phyloP scores from a whole-genome alignment of 2,329 filamentous ascomycete species.

The Teratosphaeria viscida region DNA sequence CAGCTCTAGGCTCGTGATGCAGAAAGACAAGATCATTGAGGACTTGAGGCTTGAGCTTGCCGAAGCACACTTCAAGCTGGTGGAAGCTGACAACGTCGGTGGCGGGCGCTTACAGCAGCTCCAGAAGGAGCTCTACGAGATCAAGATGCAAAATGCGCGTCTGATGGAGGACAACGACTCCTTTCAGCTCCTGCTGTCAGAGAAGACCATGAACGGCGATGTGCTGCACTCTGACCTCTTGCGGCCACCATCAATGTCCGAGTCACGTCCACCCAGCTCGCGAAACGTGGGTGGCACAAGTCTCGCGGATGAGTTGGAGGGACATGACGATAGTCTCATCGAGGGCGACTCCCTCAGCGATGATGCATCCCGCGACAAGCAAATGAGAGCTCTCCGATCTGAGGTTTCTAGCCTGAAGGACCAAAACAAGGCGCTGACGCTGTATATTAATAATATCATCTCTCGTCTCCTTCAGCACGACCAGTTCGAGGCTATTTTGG shows the following conservation, averaged over 20 bases:
- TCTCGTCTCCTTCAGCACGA: conserved; percentile 87
- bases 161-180: conserved; percentile 98
- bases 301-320: conserved; percentile 82
- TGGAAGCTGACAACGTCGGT: conserved; percentile 87
- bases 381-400: conserved; percentile 56
- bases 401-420: conserved; percentile 76
- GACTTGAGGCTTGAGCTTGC: conserved; percentile 83
- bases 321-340: conserved; percentile 37
- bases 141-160: conserved; percentile 88
- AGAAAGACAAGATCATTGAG: conserved; percentile 96
- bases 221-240: conserved; percentile 36
- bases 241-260: conserved; percentile 1
- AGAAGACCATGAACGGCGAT: conserved; percentile 91
- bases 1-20: conserved; percentile 78
- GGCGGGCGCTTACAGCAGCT: conserved; percentile 79
- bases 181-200: conserved; percentile 87
- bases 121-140: conserved; percentile 82
- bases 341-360: conserved; percentile 36
- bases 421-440: conserved; percentile 90
- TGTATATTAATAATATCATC: conserved; percentile 99
- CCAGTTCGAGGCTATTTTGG: conserved; percentile 87
- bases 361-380: conserved; percentile 52
- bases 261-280: conserved; percentile 46
- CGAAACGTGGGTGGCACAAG: conserved; percentile 42
- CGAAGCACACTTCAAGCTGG: conserved; percentile 87